A percentile compares a stretch with the other conserved stretches of the same genome.
Conservation (phyloP, 768 basidiomycete genomes). For the Russula emetica region DNA sequence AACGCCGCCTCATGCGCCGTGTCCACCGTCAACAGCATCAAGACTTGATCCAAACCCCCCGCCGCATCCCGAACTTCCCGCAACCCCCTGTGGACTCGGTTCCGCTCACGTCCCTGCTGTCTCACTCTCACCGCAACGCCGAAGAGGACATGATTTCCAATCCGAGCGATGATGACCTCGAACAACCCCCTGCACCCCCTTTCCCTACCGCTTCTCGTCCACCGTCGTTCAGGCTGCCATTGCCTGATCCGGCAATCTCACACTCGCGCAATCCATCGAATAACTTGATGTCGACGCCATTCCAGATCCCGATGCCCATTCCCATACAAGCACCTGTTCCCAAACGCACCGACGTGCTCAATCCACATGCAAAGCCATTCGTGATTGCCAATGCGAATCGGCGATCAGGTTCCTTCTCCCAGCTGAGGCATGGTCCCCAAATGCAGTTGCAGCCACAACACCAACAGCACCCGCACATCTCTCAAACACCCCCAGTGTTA, state of each 20-base stretch:
- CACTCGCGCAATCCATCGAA: slow-evolving; percentile 49
- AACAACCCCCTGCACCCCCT: slow-evolving; percentile 11
- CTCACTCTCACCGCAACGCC: slow-evolving; percentile 32
- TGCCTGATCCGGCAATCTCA: slow-evolving; percentile 55
- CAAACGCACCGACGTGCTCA: slow-evolving; percentile 43
- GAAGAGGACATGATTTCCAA: slow-evolving; percentile 77
- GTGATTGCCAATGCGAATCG: slow-evolving; percentile 55
- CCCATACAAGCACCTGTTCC: slow-evolving; percentile 24
- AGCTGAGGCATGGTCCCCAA: slow-evolving; percentile 31
- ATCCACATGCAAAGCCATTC: slow-evolving; percentile 81
- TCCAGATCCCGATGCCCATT: slow-evolving; percentile 21
- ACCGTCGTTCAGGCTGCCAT: slow-evolving; percentile 56
- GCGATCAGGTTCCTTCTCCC: slow-evolving; percentile 36
- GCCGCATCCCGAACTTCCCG: slow-evolving; percentile 76
- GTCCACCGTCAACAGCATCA: slow-evolving; percentile 39
- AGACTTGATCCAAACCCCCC: slow-evolving; percentile 49
- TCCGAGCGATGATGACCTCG: slow-evolving; percentile 70
- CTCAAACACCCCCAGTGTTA: background rate
- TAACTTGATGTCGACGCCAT: slow-evolving; percentile 22
- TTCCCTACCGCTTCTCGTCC: slow-evolving; percentile 25
- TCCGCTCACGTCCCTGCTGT: slow-evolving; percentile 37
- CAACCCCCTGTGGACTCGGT: slow-evolving; percentile 56
- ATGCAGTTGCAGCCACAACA: slow-evolving; percentile 36
- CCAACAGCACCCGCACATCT: background rate
- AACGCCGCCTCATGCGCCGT: slow-evolving; percentile 56